phyloP scores from a whole-genome alignment of 192 early-diverging fungal genomes.

The Coemansia sp. region DNA sequence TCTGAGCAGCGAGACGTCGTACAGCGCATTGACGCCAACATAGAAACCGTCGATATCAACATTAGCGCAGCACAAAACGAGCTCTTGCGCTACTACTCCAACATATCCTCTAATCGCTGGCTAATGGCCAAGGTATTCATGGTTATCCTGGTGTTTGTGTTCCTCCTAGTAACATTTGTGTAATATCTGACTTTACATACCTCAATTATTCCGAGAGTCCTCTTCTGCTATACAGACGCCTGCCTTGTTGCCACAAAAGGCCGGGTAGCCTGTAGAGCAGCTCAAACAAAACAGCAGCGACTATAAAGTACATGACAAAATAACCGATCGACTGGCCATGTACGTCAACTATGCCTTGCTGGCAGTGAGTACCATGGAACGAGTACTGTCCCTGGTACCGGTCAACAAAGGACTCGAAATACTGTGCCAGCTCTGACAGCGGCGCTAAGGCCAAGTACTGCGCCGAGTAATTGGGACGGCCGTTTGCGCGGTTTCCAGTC shows the following conservation, averaged over 20 bases:
- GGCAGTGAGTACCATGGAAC: conserved; percentile 67
- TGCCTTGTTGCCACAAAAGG: background rate
- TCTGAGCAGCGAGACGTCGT: conserved; percentile 85
- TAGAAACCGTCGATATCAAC: conserved; percentile 88
- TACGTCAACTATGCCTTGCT: conserved; percentile 52
- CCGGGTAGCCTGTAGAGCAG: conserved; percentile 1
- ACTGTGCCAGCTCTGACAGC: conserved; percentile 50
- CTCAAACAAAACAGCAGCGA: conserved; percentile 15
- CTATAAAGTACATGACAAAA: conserved; percentile 27
- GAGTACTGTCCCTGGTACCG: conserved; percentile 67
- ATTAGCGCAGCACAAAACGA: conserved; percentile 87
- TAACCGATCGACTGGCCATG: conserved; percentile 27
- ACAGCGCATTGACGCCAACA: conserved; percentile 92
- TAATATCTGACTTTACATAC: conserved; percentile 27
- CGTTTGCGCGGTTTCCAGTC: conserved; percentile 56
- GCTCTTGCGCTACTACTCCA: conserved; percentile 88
- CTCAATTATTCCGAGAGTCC: conserved; percentile 20
- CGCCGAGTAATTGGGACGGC: conserved; percentile 26
- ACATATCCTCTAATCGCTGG: conserved; percentile 91
- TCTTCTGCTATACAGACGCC: background rate
- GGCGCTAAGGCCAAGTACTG: conserved; percentile 52
- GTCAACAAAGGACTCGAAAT: conserved; percentile 60
- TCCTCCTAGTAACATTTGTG: conserved; percentile 66
- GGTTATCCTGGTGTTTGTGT: conserved; percentile 82
- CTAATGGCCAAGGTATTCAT: conserved; percentile 94